Conservation (phyloP, 129 eudicot genomes). For the Heracleum sosnowskyi region DNA sequence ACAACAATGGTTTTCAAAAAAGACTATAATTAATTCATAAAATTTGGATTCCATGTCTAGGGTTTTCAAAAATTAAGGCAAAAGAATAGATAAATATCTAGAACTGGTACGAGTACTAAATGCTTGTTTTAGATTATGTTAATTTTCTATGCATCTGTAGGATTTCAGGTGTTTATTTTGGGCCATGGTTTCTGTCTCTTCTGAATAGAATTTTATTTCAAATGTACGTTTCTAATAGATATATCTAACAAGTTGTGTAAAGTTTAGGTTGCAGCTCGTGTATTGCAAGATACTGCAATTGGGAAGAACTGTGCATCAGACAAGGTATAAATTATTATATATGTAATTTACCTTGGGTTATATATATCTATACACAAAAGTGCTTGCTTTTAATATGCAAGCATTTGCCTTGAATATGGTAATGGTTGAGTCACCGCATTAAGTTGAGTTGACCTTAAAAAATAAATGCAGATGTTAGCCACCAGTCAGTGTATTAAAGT, state of each 20-base stretch:
- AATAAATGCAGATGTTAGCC: neutral
- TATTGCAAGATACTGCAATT: constrained; percentile 77
- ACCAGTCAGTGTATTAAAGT: neutral
- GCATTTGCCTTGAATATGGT: neutral
- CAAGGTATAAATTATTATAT: constrained; percentile 39
- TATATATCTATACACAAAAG: neutral
- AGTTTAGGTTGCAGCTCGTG: constrained; percentile 78
- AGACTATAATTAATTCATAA: neutral
- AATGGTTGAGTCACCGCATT: neutral
- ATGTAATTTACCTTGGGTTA: neutral
- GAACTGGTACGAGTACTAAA: too few relatives aligned
- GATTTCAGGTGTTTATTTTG: neutral
- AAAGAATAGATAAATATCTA: neutral
- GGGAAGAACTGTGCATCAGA: constrained; percentile 73
- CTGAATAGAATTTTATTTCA: neutral
- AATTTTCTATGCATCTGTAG: neutral
- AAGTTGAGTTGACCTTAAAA: neutral
- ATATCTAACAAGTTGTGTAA: constrained; percentile 10
- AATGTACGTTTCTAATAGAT: neutral
- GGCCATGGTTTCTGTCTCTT: neutral
- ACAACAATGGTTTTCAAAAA: neutral
- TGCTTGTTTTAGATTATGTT: neutral
- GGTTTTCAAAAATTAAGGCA: too few relatives aligned
- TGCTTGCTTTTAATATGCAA: constrained; percentile 4
- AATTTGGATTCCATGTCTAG: neutral